Conservation (phyloP, 208 protist species). For the Leishmania tarentolae region DNA sequence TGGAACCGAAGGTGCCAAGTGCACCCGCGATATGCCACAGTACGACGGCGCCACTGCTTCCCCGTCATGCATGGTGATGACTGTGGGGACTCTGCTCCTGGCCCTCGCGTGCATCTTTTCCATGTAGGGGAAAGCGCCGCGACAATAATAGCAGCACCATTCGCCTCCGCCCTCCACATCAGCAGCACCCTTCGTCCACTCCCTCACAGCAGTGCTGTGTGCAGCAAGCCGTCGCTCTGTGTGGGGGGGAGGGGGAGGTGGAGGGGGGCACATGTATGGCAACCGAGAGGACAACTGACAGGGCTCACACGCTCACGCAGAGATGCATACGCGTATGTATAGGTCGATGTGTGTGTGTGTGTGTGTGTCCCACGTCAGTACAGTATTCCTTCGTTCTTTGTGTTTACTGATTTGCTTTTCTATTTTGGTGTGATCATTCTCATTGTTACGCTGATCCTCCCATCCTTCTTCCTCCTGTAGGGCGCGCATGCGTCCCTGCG, state of each 20-base stretch:
- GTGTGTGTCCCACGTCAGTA: too few species aligned
- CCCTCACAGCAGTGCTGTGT: background rate
- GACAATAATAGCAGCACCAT: background rate
- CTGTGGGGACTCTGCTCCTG: conserved; percentile 1
- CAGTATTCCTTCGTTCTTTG: too few species aligned
- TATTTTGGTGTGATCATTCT: background rate
- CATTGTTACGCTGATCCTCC: too few species aligned
- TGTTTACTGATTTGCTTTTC: too few species aligned
- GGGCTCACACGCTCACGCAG: too few species aligned
- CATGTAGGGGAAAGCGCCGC: background rate
- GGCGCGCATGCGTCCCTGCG: background rate
- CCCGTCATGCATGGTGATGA: background rate
- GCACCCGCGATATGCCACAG: conserved; percentile 3
- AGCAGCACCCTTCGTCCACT: background rate
- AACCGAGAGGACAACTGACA: too few species aligned
- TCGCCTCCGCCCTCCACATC: background rate
- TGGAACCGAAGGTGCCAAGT: conserved; percentile 3
- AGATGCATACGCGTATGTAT: too few species aligned
- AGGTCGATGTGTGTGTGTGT: too few species aligned
- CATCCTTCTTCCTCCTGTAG: too few species aligned
- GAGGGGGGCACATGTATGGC: background rate
- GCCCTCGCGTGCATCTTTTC: background rate
- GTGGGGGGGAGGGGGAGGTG: background rate
- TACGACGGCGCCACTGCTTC: conserved; percentile 9
- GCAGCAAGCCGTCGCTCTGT: background rate